phyloP scores from a whole-genome alignment of 163 green algal genomes.

The Volvox carteri region DNA sequence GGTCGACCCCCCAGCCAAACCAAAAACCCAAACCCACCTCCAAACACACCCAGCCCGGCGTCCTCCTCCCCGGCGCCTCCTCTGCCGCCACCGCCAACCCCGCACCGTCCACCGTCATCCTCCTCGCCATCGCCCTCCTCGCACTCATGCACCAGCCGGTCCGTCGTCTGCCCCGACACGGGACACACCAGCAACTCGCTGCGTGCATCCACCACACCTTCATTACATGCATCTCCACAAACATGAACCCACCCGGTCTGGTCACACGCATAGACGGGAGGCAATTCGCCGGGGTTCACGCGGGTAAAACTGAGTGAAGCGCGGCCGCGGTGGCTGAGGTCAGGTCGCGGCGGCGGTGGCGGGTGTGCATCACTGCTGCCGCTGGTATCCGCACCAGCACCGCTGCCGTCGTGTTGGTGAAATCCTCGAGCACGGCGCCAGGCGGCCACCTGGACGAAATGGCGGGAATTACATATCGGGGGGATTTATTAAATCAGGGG shows the following conservation, averaged over 20 bases:
- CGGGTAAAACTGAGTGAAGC: conserved; percentile 40
- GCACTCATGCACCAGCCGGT: conserved; percentile 49
- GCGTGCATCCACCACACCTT: conserved; percentile 40
- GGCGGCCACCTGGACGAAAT: conserved; percentile 18
- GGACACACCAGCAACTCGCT: conserved; percentile 54
- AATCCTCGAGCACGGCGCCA: conserved; percentile 41
- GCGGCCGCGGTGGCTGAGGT: conserved; percentile 15
- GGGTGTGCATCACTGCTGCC: neutral
- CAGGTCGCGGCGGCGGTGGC: conserved; percentile 1
- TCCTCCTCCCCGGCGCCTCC: conserved; percentile 30
- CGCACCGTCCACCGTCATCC: neutral
- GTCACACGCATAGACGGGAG: conserved; percentile 48
- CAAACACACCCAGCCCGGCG: conserved; percentile 12
- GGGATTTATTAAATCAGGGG: too few relatives aligned
- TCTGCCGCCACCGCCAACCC: neutral
- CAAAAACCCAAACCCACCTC: conserved; percentile 16
- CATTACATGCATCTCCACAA: conserved; percentile 41
- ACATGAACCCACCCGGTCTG: conserved; percentile 50
- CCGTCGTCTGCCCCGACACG: conserved; percentile 47
- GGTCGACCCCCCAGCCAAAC: too few relatives aligned
- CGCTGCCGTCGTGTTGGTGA: neutral
- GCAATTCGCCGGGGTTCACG: conserved; percentile 42
- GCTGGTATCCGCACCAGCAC: neutral
- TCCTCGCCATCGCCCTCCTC: conserved; percentile 17
- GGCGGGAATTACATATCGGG: too few relatives aligned